Percentiles rank a stretch among this genome's conserved stretches.
Conservation (phyloP, 495 filamentous ascomycete genomes). For the Bacidia rubella region DNA sequence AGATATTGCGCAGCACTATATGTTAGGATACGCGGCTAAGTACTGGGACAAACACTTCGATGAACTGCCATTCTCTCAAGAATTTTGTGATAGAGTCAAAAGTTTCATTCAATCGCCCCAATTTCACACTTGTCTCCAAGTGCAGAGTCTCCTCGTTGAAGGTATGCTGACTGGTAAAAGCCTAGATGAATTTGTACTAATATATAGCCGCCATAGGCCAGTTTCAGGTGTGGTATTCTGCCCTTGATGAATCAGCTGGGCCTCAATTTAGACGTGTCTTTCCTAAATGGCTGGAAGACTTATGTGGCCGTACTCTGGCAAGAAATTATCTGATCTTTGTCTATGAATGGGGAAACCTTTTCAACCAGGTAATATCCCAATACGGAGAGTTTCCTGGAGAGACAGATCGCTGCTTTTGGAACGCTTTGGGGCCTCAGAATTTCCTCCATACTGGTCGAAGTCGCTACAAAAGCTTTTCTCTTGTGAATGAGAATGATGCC, state of each 20-base stretch:
- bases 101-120: constrained; percentile 7
- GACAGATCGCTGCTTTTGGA: constrained; percentile 14
- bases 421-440: constrained; percentile 6
- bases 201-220: background rate
- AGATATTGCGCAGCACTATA: constrained; percentile 8
- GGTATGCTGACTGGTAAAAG: background rate
- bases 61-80: constrained; percentile 3
- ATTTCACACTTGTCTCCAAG: constrained; percentile 10
- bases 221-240: constrained; percentile 2
- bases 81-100: constrained; percentile 9
- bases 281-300: constrained; percentile 9
- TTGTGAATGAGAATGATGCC: background rate
- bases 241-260: constrained; percentile 7
- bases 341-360: constrained; percentile 1
- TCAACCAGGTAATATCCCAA: background rate
- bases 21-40: constrained; percentile 14
- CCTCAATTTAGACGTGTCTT: constrained; percentile 8
- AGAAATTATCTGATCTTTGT: background rate
- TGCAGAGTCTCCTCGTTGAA: constrained; percentile 13
- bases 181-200: background rate
- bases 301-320: constrained; percentile 9
- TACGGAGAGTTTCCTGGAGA: constrained; percentile 6
- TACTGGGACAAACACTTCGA: constrained; percentile 17
- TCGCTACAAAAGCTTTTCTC: constrained; percentile 8
- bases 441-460: constrained; percentile 4